Evolutionary conservation across 2,329 filamentous ascomycete species (phyloP).

Genomic region (Hypoxylon sp.): DNA sequence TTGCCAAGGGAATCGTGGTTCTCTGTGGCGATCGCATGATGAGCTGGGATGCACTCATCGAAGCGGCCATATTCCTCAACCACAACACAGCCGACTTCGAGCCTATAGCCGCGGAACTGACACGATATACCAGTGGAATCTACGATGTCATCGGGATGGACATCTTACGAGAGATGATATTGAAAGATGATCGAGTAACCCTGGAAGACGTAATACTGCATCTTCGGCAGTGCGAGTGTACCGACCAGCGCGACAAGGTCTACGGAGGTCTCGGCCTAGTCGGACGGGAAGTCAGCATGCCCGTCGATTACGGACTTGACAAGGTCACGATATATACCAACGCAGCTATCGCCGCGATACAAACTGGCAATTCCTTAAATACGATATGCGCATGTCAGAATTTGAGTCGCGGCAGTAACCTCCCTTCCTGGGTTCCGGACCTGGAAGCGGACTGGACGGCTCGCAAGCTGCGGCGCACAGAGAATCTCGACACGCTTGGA

Average conservation of each 20-base stretch:
- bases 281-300: constrained; percentile 1
- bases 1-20: constrained; percentile 3
- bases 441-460: constrained; percentile 4
- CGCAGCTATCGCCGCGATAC: constrained; percentile 6
- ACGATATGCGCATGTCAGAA: constrained; percentile 12
- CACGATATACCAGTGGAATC: constrained; percentile 6
- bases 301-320: constrained; percentile 7
- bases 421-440: constrained; percentile 13
- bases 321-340: constrained; percentile 7
- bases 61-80: constrained; percentile 3
- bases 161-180: constrained; percentile 4
- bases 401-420: neutral
- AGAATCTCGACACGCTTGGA: constrained; percentile 6
- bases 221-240: constrained; percentile 19
- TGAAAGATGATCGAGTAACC: neutral
- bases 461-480: constrained; percentile 4
- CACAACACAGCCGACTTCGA: constrained; percentile 3
- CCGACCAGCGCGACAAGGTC: constrained; percentile 16
- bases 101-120: constrained; percentile 2
- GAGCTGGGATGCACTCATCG: constrained; percentile 7
- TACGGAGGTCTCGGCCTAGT: constrained; percentile 11
- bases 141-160: constrained; percentile 7
- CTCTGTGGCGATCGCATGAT: constrained; percentile 10
- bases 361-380: constrained; percentile 7
- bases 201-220: constrained; percentile 15